Evolutionary conservation across 129 eudicot genomes (phyloP), one percentile per base, ranked within the genome.

Genomic region (Kitagawia praeruptora): DNA sequence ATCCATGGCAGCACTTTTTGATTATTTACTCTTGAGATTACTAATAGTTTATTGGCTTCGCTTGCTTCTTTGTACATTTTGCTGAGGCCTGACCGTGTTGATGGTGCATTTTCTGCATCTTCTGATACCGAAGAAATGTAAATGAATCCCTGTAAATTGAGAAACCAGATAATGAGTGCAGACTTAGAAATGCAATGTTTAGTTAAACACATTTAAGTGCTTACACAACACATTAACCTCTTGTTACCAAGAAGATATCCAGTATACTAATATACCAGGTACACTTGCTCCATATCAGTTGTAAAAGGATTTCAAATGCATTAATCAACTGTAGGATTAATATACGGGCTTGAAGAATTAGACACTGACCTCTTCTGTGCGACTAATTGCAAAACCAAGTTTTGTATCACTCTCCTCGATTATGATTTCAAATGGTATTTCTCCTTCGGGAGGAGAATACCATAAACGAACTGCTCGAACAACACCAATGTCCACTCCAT

Each of bases 1-100:
- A 94, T 91, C 98, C 98, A 94, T 37, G 98, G 98, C 6, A 94
- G 92, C 42, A 91, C 91, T 78, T 94, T 94, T 25, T 91, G 93
- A 63, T 89, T 91, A 21, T 87, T 80, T 70, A 91, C 83, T 73
- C 97, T 85, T 2, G 96, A 91, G 39, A 93, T 75, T 10, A 91
- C 86, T 3, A 93, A 83, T 14, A 84, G 89, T 61, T 88, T 87
- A 49, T 83, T 80, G 70, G 88, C 89, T 28, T 40, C 81, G 18
- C 7, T 82, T 73, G 98, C 97, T 66, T 93, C 93, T 51, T 46
- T 71, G 85, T 88, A 88, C 18, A 91, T 83, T 69, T 85, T 80
- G 81, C 81, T 77, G 5, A 93, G 89, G 48, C 98, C 97, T 47
- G 98, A 91, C 75, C 96, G 85, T 6, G 92, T 42, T 54, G 97